Evolutionary conservation across 495 filamentous ascomycete genomes (phyloP), one percentile per base, ranked within the genome.

Genomic region (Collariella sp.): DNA sequence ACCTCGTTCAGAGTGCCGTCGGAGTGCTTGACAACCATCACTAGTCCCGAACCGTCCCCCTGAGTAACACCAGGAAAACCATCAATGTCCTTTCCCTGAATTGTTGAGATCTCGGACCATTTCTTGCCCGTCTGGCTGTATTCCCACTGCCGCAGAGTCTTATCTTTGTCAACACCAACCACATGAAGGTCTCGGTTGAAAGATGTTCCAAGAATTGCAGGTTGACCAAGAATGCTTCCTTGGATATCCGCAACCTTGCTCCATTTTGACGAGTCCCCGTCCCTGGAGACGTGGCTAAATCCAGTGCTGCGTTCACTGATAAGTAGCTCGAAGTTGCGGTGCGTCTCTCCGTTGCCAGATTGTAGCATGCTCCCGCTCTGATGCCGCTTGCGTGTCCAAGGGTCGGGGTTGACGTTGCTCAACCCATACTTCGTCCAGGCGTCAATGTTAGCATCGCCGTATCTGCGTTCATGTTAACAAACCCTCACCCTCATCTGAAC

Each of bases 151-250:
- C 31, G 52, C 9, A 62, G 1, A 5, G 36, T 41, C 1, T 42
- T 22, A 13, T 50, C 16, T 13, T 38, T 23, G 13, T 52, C 39
- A 2, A 55, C 31, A 3, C 40, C 46, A 5, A 63, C 54, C 0
- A 48, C 57, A n/a, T 63, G 54, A 7, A 60, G 57, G 19, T 63
- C 57, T 20, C 61, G 50, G 36, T 60, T 57, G 19, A 55, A 60
- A 5, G 61, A 63, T 0, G 61, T 63, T 3, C 61, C 57, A 15
- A 54, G 29, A 5, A 63, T 55, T 5, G 44, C 46, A 3, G 57
- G 61, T n/a, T 58, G 60, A 9, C 60, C 60, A 11, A 35, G 6
- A 12, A 63, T 35, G 9, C 5, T 18, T 4, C 33, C 38, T 9
- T 18, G 33, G n/a, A 44, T 33, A 0, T 46, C 19, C 5, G 38